Base-by-base conservation (phyloP, 176 grass and related monocot genomes). In the Tillandsia leiboldiana region DNA sequence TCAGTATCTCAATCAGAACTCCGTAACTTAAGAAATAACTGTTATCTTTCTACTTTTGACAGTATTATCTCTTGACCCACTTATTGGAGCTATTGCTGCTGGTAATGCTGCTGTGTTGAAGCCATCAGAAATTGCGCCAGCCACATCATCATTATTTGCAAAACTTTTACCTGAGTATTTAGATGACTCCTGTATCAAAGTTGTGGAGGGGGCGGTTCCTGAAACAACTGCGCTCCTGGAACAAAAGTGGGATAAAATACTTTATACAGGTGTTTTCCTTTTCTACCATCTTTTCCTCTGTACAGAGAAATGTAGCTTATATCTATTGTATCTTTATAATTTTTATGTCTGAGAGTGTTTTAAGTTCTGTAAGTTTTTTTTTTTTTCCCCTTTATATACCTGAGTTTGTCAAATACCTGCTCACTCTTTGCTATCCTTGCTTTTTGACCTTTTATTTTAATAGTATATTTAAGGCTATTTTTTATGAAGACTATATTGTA, bases 161-260 rank as follows among this genome's bases (percentile, higher is more conserved):
- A 90, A 78, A 69, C 47, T 93, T 80, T 72, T 99, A 66, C 95
- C 95, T n/a, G 74, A 88, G 58, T 99, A 99, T 68, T 23, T 99
- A 3, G 95, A 99, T 65, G 78, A 64, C 74, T 86, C 95, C 11
- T 99, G 87, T 26, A 82, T 99, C 56, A 99, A 85, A 84, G 95
- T 99, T 42, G 69, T 99, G 14, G 89, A 99, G 83, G 95, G 90
- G 33, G 78, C 64, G 14, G 20, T 90, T 67, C 8, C 66, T 17
- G 95, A 99, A 80, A 94, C 90, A 53, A 82, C 84, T 1, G 72
- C 50, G 24, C 87, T 99, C 15, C 80, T 99, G 80, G 82, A 90
- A 33, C 80, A 93, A 57, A 99, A 80, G 65, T 99, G 90, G 87
- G 95, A 99, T 22, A 99, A 99, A 82, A 99, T 99, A 68, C 77